Evolutionary conservation across 2,329 filamentous ascomycete species (phyloP).

Genomic region (Venturia effusa): DNA sequence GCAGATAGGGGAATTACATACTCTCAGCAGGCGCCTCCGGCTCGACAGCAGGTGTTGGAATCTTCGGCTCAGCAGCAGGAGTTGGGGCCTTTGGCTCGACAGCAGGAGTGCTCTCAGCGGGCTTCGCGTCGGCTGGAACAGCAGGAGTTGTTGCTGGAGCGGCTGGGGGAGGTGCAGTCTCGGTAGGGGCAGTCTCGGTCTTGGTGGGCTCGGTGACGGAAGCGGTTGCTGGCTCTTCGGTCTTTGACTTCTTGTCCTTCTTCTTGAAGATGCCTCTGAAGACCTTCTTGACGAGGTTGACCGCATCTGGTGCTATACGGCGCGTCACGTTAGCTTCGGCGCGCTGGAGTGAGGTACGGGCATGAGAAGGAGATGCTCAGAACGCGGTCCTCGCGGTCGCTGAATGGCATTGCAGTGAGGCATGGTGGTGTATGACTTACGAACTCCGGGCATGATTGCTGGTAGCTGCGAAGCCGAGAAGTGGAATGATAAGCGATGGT

Average conservation of each 20-base stretch:
- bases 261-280: constrained; percentile 9
- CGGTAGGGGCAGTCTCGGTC: constrained; percentile 5
- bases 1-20: neutral
- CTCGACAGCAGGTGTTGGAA: neutral
- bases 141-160: constrained; percentile 2
- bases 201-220: constrained; percentile 8
- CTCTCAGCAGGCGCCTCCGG: neutral
- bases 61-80: neutral
- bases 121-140: neutral
- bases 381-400: neutral
- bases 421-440: neutral
- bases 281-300: constrained; percentile 6
- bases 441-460: constrained; percentile 6
- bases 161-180: constrained; percentile 1
- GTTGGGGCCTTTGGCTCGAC: neutral
- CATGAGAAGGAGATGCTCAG: neutral
- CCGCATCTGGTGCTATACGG: constrained; percentile 3
- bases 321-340: constrained; percentile 1
- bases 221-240: neutral
- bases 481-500: constrained; percentile 3
- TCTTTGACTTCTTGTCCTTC: constrained; percentile 9
- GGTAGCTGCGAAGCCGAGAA: neutral
- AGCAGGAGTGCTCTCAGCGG: constrained; percentile 1
- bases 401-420: neutral
- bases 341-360: neutral